Conservation (phyloP, 148 eudicot species). For the Drosera capensis region DNA sequence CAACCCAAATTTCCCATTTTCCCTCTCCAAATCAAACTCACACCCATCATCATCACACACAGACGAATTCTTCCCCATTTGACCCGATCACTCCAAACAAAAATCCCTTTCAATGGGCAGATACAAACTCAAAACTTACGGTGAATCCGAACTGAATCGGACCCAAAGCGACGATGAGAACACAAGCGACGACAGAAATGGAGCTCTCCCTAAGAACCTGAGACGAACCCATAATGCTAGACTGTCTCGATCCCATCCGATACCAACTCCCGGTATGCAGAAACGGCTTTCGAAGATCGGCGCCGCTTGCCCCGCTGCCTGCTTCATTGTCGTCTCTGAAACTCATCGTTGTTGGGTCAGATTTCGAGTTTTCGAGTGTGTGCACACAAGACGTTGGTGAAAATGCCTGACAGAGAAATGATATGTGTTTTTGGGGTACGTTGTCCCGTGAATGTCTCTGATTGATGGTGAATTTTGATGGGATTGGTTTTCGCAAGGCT, state of each 20-base stretch:
- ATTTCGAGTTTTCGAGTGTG: no score
- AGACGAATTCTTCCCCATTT: background rate
- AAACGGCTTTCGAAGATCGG: conserved; percentile 69
- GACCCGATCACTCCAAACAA: background rate
- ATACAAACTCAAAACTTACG: conserved; percentile 19
- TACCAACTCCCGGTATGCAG: conserved; percentile 97
- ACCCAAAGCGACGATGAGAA: conserved; percentile 83
- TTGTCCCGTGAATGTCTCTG: no score
- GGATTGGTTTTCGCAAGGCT: no score
- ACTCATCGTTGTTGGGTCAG: no score
- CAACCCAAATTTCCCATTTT: no score
- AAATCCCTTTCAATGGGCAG: no score
- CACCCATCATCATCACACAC: no score
- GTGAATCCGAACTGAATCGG: conserved; percentile 99
- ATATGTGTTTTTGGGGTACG: no score
- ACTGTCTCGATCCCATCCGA: conserved; percentile 84
- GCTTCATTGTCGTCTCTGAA: conserved; percentile 50
- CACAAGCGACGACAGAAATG: conserved; percentile 81
- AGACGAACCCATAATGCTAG: conserved; percentile 68
- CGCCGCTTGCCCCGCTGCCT: conserved; percentile 16
- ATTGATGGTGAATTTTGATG: no score
- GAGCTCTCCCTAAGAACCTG: conserved; percentile 66
- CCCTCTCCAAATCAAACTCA: no score
- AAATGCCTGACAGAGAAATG: no score
- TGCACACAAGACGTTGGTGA: no score